Base-by-base conservation (phyloP, 73 alveolate genomes). In the Paramecium sonneborni region DNA sequence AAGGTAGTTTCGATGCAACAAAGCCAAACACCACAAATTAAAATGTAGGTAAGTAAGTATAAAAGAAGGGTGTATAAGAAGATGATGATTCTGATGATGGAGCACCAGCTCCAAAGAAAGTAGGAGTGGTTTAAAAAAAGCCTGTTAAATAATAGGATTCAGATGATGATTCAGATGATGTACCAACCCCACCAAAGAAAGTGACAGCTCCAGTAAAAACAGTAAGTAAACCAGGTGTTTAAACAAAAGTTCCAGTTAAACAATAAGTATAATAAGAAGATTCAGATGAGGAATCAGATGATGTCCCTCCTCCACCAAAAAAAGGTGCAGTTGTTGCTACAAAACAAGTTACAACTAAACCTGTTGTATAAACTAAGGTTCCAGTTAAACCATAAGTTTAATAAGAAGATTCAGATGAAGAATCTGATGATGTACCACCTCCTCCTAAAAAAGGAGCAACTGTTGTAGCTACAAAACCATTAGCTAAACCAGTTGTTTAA, bases 391-490 rank as follows among this genome's bases (percentile, higher is more conserved):
- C 48, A 85, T n/a, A 23, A 30, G 85, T 34, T 21, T 88, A 62
- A 88, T 23, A 69, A 82, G 43, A 32, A 1, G 90, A 39, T 18
- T 79, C 86, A 32, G 86, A 79, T 37, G 90, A 79, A 12, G 90
- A 79, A 10, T 79, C 90, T 10, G 90, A 79, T 79, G 90, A n/a
- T n/a, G n/a, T 41, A 41, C 76, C 41, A 14, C 90, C 90, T 18
- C 90, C 90, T 37, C 90, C 90, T 23, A 56, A 56, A 24, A 79
- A 79, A 56, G 41, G 41, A 62, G 58, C 58, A 26, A 20, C 44
- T 11, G 84, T 62, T 26, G 84, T 9, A 23, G 82, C 88, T 3
- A 38, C 70, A 3, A 79, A 69, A 43, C 69, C 74, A 58, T 55
- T 86, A 41, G 90, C 90, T 14, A 70, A 70, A 14, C 46, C 46